Evolutionary conservation across 805 yeast genomes (phyloP).

Genomic region (Metschnikowia henanensis): DNA sequence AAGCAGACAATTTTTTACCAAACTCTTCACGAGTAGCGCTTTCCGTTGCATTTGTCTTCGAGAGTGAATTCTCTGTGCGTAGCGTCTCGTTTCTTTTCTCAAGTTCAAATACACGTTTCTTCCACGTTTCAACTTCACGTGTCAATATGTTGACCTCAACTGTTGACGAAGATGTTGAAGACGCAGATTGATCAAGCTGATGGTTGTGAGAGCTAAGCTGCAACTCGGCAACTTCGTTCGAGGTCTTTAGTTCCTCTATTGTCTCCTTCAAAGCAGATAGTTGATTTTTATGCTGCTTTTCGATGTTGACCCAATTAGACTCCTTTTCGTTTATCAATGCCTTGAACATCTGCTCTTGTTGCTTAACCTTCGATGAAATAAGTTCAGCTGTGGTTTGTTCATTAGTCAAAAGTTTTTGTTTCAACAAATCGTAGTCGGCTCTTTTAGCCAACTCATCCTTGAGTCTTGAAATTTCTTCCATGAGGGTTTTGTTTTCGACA

Average conservation of each 20-base stretch:
- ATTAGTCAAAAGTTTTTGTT: slow-evolving; percentile 55
- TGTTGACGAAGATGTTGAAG: slow-evolving; percentile 34
- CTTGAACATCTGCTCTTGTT: slow-evolving; percentile 73
- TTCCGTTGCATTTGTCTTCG: slow-evolving; percentile 48
- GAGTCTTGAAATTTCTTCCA: slow-evolving; percentile 48
- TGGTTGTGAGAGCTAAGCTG: slow-evolving; percentile 50
- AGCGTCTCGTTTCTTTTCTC: slow-evolving; percentile 79
- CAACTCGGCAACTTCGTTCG: slow-evolving; percentile 63
- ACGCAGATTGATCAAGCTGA: slow-evolving; percentile 36
- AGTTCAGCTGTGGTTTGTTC: slow-evolving; percentile 63
- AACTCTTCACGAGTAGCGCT: slow-evolving; percentile 40
- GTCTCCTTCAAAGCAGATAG: slow-evolving; percentile 51
- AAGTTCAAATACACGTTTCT: slow-evolving; percentile 64
- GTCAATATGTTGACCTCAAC: slow-evolving; percentile 66
- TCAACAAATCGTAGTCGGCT: slow-evolving; percentile 80
- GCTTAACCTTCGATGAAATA: slow-evolving; percentile 52
- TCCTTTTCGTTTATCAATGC: slow-evolving; percentile 74
- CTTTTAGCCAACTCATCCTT: slow-evolving; percentile 59
- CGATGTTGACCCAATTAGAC: slow-evolving; percentile 62
- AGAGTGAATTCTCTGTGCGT: slow-evolving; percentile 59
- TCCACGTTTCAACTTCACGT: slow-evolving; percentile 72
- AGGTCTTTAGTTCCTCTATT: slow-evolving; percentile 63
- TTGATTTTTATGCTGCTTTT: slow-evolving; percentile 51
- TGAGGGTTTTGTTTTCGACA: slow-evolving; percentile 51
- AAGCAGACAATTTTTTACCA: slow-evolving; percentile 48